Base-by-base conservation (phyloP, 1,284 basidiomycete genomes). In the Boletus sp. region DNA sequence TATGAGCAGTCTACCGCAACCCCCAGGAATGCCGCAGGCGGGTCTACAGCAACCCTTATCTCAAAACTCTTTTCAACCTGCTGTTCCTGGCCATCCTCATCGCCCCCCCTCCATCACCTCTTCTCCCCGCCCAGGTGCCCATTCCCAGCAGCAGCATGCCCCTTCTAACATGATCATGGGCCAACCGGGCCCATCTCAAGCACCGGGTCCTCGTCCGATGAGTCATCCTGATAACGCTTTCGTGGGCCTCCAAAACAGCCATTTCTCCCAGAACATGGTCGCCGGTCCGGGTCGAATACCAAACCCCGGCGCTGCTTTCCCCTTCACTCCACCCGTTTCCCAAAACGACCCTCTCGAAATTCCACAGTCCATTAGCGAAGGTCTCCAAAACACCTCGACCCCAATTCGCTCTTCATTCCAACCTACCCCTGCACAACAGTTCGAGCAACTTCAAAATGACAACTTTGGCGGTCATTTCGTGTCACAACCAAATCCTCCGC, bases 361-460 rank as follows among this genome's bases (percentile, higher is more conserved):
- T 26, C 70, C 74, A 26, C 72, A 70, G 51, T 65, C 67, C 17
- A 67, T 73, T 36, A 53, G 65, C 17, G 76, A 77, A 41, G 66
- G 72, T 51, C 59, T 72, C 4, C 72, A 69, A 44, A 69, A 73
- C 51, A 54, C 68, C 33, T 52, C 65, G 20, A 59, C 60, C 19
- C 63, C 71, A 17, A 72, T 62, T 42, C 73, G 74, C 20, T 33
- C 68, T 8, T 58, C 65, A 10, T 78, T 81, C 49, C 72, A 73
- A 14, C 58, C 72, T 17, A 83, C 82, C 3, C 80, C 82, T 8
- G 78, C 81, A 7, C 82, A 84, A 57, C 74, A 76, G 42, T 71
- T 75, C 49, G 73, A 75, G 42, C 67, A 73, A 46, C 77, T 81
- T 72, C 73, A 72, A 45, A 55, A 57, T 41, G 60, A 62, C 26